Evolutionary conservation across 345 rosid genomes (phyloP), one percentile per base, ranked within the genome.

Genomic region (Heritiera fomes): DNA sequence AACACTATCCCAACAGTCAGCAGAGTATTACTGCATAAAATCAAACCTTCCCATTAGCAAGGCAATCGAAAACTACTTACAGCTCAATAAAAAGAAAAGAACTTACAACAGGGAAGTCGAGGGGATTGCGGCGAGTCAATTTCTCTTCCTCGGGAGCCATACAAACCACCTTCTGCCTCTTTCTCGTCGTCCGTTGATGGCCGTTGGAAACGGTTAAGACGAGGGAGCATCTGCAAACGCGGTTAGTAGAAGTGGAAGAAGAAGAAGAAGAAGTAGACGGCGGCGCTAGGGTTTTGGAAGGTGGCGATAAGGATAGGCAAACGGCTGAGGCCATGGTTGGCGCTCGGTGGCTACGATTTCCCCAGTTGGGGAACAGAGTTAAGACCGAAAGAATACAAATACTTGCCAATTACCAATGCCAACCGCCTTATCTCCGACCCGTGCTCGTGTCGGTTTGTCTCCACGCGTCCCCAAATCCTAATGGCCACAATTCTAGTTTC

Each of bases 81-180:
- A 60, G 70, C 5, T 45, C 6, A 34, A 10, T 70, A 73, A 18
- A 46, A 34, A 49, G 74, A 49, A 60, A 69, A 82, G 43, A 28
- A 71, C 93, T 63, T 85, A 89, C 92, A 47, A 89, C 85, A 14
- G 97, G 92, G 73, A 90, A 90, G 84, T 91, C 93, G 45, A 91
- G 90, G 79, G 91, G 92, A 59, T 85, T 88, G 1, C 91, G 88
- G 78, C 94, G 91, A 71, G 93, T 90, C 75, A 88, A 77, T 83
- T 87, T 89, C 83, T 90, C 94, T 76, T 87, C 96, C 20, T 91
- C 93, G 2, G 96, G 94, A 0, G 98, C 98, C 96, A 90, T 88
- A 82, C 91, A 76, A 38, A 88, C 89, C 52, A 88, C 88, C 28
- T 77, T 86, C 81, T 34, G 77, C 73, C 77, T 79, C 50, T 34